These are phyloP conservation scores for Clavispora vitiphila DNA, from an alignment of 805 yeast species.

Conservation along the genomic window DNA sequence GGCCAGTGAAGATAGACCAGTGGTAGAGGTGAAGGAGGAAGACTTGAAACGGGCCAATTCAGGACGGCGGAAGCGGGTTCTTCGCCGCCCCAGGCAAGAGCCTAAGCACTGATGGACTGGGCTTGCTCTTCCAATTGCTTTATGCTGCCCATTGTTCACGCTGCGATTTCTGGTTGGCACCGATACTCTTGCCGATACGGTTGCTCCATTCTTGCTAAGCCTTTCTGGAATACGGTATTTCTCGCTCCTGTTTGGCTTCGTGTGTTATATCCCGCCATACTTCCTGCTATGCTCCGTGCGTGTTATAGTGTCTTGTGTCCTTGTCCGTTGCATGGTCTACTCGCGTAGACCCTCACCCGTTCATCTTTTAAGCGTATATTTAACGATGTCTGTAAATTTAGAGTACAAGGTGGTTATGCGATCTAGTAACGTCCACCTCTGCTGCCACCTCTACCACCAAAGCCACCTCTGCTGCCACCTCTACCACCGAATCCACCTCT, in stretches of 20 bases:
- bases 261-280: no score
- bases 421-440: conserved; percentile 21
- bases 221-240: no score
- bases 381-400: conserved; percentile 1
- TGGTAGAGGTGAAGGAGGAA: conserved; percentile 2
- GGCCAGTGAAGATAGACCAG: conserved; percentile 3
- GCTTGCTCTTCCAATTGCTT: no score
- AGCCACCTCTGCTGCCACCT: conserved; percentile 33
- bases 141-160: no score
- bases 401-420: conserved; percentile 1
- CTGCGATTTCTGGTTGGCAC: no score
- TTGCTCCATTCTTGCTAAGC: no score
- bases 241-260: no score
- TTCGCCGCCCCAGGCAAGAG: not conserved
- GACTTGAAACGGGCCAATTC: not conserved
- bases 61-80: conserved; percentile 1
- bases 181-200: no score
- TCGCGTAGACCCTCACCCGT: no score
- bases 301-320: no score
- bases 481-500: conserved; percentile 23
- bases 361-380: not conserved
- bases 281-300: no score
- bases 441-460: conserved; percentile 25
- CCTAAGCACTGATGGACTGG: not conserved
- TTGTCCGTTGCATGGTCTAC: no score